Evolutionary conservation across 2,329 filamentous ascomycete genomes (phyloP).

Genomic region (Teratosphaeria gauchensis): DNA sequence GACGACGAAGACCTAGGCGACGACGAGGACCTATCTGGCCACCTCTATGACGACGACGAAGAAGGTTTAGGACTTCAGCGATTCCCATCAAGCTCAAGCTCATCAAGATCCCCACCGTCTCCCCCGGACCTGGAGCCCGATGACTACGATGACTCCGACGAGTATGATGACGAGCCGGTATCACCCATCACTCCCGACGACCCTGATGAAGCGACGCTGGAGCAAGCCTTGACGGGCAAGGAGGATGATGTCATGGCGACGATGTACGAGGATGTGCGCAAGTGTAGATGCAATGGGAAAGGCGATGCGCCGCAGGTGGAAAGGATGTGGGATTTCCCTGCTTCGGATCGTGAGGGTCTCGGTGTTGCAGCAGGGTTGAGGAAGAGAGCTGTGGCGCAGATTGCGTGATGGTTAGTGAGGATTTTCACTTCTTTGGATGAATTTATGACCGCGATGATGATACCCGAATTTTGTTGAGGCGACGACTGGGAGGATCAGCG

Average conservation of each 20-base stretch:
- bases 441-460: neutral
- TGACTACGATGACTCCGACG: constrained; percentile 15
- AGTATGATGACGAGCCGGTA: constrained; percentile 19
- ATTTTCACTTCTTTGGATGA: neutral
- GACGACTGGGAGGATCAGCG: neutral
- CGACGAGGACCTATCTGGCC: constrained; percentile 8
- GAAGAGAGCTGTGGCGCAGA: constrained; percentile 18
- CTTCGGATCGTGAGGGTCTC: constrained; percentile 13
- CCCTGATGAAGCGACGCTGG: constrained; percentile 16
- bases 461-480: neutral
- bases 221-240: constrained; percentile 17
- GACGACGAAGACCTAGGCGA: constrained; percentile 10
- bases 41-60: constrained; percentile 13
- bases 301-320: constrained; percentile 17
- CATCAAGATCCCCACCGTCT: constrained; percentile 9
- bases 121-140: constrained; percentile 18
- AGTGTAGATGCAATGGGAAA: constrained; percentile 23
- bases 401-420: constrained; percentile 2
- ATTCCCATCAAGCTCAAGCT: constrained; percentile 19
- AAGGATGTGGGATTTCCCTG: constrained; percentile 23
- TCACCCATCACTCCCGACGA: constrained; percentile 15
- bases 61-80: constrained; percentile 19
- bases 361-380: neutral
- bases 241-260: constrained; percentile 15
- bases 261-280: constrained; percentile 20